Base-by-base conservation (phyloP, 371 early-diverging fungal species). In the Saksenaea oblongispora region DNA sequence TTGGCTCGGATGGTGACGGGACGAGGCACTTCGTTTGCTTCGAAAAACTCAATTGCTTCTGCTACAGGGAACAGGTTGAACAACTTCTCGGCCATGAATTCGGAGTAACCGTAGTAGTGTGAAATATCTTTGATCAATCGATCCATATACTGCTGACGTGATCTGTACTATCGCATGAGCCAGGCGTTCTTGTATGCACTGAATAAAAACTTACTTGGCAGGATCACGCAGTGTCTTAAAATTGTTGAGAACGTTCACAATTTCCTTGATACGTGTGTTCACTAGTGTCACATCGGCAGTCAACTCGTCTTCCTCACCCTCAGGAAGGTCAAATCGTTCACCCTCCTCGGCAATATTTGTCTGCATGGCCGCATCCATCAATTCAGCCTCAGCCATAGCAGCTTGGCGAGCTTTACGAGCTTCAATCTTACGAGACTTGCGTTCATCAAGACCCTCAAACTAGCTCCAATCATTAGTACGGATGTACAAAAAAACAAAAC, bases 1-100 rank as follows among this genome's bases (percentile, higher is more conserved):
- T 99, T 99, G 47, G 97, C 88, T 59, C 99, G 92, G 70, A 99
- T 95, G 4, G 97, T 96, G 15, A 97, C 91, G 2, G 99, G 99
- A 60, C 99, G 89, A 41, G 95, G 92, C 0, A 95, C 93, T 78
- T 99, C 99, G 82, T 98, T 98, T 36, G 99, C 99, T 78, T 98
- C 99, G 66, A 99, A 94, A 79, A 98, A 99, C 76, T 98, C 99
- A 53, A 96, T 89, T 1, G 91, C 93, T 76, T 98, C 97, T 57
- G 90, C 86, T 1, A 93, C 87, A 11, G 95, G 84, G 84, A 98
- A 97, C 64, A 97, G 78, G 62, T 96, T 83, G 78, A 95, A 89
- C 5, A 98, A 85, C 76, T 95, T 96, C 63, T 95, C 95, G 67
- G 93, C 84, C 74, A 99, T 81, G 74, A 87, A 99, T 56, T 95